Percentiles rank a stretch among this genome's conserved stretches.
These are phyloP conservation scores for Stereocaulon alpinum DNA, from an alignment of 495 filamentous ascomycete species.

Conservation along the genomic window DNA sequence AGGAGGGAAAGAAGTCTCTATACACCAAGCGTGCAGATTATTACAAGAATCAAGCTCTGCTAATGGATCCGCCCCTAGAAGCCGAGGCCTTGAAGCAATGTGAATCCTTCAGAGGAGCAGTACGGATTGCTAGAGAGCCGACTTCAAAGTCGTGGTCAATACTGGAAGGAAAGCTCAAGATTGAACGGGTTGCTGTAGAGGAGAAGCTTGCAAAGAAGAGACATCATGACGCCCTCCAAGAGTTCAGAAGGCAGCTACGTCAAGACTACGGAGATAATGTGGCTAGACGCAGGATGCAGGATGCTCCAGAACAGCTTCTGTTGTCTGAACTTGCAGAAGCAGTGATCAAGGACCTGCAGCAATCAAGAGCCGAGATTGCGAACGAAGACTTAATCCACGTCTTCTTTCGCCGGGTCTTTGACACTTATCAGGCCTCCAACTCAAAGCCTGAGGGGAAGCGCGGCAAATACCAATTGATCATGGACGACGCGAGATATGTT, in stretches of 20 bases:
- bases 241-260: conserved; percentile 5
- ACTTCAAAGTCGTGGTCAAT: background rate
- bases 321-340: conserved; percentile 14
- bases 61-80: background rate
- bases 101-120: conserved; percentile 15
- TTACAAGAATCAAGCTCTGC: conserved; percentile 4
- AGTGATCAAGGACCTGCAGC: conserved; percentile 11
- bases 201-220: conserved; percentile 1
- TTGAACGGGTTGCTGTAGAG: background rate
- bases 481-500: conserved; percentile 19
- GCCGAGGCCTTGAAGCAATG: conserved; percentile 9
- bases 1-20: background rate
- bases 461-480: conserved; percentile 15
- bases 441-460: conserved; percentile 1
- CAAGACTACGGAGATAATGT: conserved; percentile 3
- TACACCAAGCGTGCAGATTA: conserved; percentile 9
- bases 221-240: conserved; percentile 1
- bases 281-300: background rate
- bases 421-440: conserved; percentile 10
- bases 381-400: conserved; percentile 15
- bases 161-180: background rate
- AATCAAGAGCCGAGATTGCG: background rate
- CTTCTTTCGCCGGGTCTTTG: conserved; percentile 15
- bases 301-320: conserved; percentile 14
- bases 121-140: conserved; percentile 7